Evolutionary conservation across 1,284 basidiomycete genomes (phyloP), one percentile per base, ranked within the genome.

Genomic region (Kalmanozyma brasiliensis): DNA sequence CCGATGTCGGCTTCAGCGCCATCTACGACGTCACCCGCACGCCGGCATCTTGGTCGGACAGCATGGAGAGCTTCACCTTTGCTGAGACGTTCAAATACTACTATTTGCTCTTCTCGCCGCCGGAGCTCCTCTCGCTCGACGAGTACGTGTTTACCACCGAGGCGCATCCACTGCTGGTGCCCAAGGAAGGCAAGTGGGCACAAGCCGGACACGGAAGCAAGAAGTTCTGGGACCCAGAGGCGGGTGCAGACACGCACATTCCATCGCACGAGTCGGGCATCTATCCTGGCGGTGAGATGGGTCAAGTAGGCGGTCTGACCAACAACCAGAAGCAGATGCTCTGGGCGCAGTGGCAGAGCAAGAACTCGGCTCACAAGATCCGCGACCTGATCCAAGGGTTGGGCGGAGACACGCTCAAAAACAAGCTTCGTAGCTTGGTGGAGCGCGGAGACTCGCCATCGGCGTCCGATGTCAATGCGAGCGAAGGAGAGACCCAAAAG

Each of bases 131-230:
- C 29, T 85, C 84, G n/a, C 82, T 87, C 16, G 87, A 87, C 77
- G 79, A 87, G 68, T 87, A 85, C 68, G 86, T 87, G 30, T 83
- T 86, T 53, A 86, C 85, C 22, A 86, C 85, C 13, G 84, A 78
- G 49, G 80, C 80, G 41, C 80, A 82, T 45, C 80, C 79, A 11
- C 52, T 82, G 11, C 66, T 81, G n/a, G 53, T 56, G 9, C 79
- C 80, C 4, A 37, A 72, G 52, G 41, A 74, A 10, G 77, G 78
- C 20, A 47, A 45, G 24, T 80, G 71, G 73, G 63, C 49, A 4
- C 17, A 23, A 2, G 60, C 80, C 1, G 79, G 78, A 9, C 37
- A 67, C 8, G 77, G 77, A 16, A 66, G 67, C 36, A 51, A 43
- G n/a, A 67, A 60, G 26, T 74, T 77, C 43, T 77, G 77, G 77